A percentile compares a stretch with the other conserved stretches of the same genome.
Evolutionary conservation across 495 filamentous ascomycete species (phyloP).

Genomic region (Hyaloscypha finlandica): DNA sequence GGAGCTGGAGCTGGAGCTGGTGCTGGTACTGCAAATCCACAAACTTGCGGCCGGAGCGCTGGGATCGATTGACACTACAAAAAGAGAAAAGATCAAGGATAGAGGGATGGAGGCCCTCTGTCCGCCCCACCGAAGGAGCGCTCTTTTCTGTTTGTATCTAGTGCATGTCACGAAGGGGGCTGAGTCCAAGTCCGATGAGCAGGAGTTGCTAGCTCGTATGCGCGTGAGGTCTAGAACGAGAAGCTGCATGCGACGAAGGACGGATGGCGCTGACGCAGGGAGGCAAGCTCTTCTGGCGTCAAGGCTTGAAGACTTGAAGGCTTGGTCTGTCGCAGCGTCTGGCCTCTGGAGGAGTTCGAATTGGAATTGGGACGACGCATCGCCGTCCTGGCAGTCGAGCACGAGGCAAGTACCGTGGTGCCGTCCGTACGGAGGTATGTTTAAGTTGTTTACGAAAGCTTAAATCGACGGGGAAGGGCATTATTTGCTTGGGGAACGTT

Average conservation of each 20-base stretch:
- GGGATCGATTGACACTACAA: no score
- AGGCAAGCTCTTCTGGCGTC: neutral
- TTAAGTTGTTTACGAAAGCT: neutral
- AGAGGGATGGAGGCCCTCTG: no score
- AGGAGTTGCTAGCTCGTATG: neutral
- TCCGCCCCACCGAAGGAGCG: no score
- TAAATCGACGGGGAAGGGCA: neutral
- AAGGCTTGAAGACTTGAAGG: no score
- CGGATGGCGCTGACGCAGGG: neutral
- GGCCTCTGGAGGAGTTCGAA: no score
- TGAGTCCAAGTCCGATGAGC: neutral
- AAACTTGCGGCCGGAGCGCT: neutral
- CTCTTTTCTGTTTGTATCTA: neutral
- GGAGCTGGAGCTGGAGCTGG: no score
- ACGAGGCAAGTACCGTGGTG: neutral
- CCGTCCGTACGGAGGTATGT: neutral
- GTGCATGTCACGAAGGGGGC: neutral
- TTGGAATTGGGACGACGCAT: no score
- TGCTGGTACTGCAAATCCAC: neutral
- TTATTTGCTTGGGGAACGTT: neutral
- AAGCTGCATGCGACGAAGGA: neutral
- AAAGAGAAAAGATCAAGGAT: neutral
- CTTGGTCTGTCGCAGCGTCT: neutral
- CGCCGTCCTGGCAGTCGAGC: neutral
- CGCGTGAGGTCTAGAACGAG: neutral